Percentiles rank a stretch among this genome's conserved stretches.
Conservation (phyloP, 345 rosid genomes). For the Geranium rotundifolium region DNA sequence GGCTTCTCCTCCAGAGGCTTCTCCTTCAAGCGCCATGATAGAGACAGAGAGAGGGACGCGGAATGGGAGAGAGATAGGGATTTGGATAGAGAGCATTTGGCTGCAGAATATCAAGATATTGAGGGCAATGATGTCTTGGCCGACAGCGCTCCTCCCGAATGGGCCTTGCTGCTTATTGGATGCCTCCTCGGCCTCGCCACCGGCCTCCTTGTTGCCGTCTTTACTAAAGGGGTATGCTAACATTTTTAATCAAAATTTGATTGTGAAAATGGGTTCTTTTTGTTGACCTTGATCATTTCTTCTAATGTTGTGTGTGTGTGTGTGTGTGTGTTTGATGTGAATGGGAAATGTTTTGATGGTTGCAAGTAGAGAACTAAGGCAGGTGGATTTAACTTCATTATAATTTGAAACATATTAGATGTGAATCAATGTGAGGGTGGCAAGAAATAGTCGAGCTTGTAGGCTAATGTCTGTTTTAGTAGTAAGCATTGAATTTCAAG, state of each 20-base stretch:
- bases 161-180: slow-evolving; percentile 85
- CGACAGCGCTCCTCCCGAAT: slow-evolving; percentile 88
- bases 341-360: too few species aligned
- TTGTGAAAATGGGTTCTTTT: background rate
- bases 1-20: slow-evolving; percentile 46
- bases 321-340: too few species aligned
- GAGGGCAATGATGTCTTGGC: slow-evolving; percentile 37
- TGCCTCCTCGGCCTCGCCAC: slow-evolving; percentile 89
- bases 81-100: slow-evolving; percentile 5
- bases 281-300: too few species aligned
- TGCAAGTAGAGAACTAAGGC: too few species aligned
- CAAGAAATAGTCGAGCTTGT: too few species aligned
- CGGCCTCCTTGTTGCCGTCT: slow-evolving; percentile 86
- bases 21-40: slow-evolving; percentile 35
- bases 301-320: too few species aligned
- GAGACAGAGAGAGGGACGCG: slow-evolving; percentile 24
- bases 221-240: slow-evolving; percentile 60
- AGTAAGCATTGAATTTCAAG: too few species aligned
- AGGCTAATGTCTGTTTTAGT: too few species aligned
- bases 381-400: too few species aligned
- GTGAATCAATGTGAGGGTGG: too few species aligned
- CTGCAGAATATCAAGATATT: slow-evolving; percentile 14
- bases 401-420: too few species aligned
- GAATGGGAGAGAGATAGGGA: slow-evolving; percentile 26
- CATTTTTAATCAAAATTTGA: too few species aligned